phyloP scores from a whole-genome alignment of 2,329 filamentous ascomycete genomes.

The Furcasterigmium sp. region DNA sequence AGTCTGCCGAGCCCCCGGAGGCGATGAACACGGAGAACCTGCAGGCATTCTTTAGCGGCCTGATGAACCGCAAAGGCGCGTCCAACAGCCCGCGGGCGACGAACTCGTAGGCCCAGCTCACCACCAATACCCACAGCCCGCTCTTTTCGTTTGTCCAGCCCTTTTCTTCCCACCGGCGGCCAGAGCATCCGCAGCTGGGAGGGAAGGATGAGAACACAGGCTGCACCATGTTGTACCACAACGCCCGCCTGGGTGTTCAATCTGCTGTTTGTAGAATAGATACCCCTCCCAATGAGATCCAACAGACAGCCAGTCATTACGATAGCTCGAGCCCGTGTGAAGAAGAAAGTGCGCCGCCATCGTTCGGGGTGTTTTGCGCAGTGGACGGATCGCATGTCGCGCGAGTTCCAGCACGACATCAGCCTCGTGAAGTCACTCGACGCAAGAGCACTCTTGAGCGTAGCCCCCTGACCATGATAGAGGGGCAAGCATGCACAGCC shows the following conservation, averaged over 20 bases:
- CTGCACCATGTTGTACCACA: background rate
- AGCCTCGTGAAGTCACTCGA: too few species aligned
- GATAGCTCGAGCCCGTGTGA: too few species aligned
- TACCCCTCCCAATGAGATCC: conserved; percentile 23
- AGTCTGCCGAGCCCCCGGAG: conserved; percentile 26
- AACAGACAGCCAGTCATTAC: background rate
- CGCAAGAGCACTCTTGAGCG: too few species aligned
- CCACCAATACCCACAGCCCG: background rate
- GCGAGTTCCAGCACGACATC: too few species aligned
- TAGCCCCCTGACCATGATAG: too few species aligned
- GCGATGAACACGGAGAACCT: conserved; percentile 52
- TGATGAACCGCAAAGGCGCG: conserved; percentile 48
- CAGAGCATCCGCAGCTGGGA: too few species aligned
- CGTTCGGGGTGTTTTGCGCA: too few species aligned
- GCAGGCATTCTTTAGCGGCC: conserved; percentile 53
- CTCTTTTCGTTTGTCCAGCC: background rate
- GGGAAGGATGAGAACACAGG: background rate
- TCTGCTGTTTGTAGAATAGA: conserved; percentile 31
- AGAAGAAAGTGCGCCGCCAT: too few species aligned
- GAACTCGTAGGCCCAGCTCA: background rate
- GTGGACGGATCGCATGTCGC: too few species aligned
- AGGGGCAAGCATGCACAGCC: too few species aligned
- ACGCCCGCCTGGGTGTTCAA: background rate
- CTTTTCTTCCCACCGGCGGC: background rate
- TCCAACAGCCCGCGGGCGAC: background rate